Percentiles rank a stretch among this genome's conserved stretches.
Evolutionary conservation across 1,284 basidiomycete species (phyloP).

Genomic region (Sphagnurus paluster): DNA sequence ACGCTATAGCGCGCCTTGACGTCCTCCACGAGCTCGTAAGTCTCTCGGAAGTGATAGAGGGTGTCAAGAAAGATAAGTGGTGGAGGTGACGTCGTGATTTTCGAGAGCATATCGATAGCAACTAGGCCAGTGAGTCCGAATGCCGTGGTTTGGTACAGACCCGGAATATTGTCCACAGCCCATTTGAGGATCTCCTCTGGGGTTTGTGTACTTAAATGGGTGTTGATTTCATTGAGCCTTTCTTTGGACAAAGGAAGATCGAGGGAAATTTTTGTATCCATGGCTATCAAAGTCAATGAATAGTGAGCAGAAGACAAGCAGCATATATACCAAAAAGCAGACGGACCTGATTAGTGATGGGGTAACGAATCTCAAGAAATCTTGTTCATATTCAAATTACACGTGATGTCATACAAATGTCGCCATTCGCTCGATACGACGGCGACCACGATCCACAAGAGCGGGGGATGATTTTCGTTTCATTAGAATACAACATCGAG

Average conservation of each 20-base stretch:
- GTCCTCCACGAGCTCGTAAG: conserved; percentile 82
- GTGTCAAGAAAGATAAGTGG: conserved; percentile 94
- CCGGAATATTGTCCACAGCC: conserved; percentile 79
- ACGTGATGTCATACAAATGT: conserved; percentile 6
- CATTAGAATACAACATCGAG: neutral
- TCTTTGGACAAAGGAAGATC: conserved; percentile 65
- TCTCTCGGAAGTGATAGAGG: conserved; percentile 95
- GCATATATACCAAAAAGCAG: conserved; percentile 12
- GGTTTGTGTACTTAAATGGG: conserved; percentile 63
- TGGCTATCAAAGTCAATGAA: conserved; percentile 9
- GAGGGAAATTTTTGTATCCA: conserved; percentile 41
- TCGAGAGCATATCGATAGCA: conserved; percentile 90
- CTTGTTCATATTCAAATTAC: conserved; percentile 3
- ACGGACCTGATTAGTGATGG: conserved; percentile 8
- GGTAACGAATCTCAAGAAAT: neutral
- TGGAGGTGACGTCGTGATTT: conserved; percentile 64
- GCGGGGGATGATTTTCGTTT: neutral
- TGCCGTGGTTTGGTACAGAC: conserved; percentile 88
- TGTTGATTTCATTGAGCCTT: conserved; percentile 72
- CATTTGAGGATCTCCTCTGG: conserved; percentile 85
- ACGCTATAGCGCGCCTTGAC: conserved; percentile 78
- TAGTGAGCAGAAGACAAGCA: conserved; percentile 1
- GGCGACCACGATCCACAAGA: no score
- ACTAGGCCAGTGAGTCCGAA: conserved; percentile 93
- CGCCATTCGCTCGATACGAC: neutral